phyloP scores from a whole-genome alignment of 805 yeast genomes.

The Lipomyces spencermartinsiae region DNA sequence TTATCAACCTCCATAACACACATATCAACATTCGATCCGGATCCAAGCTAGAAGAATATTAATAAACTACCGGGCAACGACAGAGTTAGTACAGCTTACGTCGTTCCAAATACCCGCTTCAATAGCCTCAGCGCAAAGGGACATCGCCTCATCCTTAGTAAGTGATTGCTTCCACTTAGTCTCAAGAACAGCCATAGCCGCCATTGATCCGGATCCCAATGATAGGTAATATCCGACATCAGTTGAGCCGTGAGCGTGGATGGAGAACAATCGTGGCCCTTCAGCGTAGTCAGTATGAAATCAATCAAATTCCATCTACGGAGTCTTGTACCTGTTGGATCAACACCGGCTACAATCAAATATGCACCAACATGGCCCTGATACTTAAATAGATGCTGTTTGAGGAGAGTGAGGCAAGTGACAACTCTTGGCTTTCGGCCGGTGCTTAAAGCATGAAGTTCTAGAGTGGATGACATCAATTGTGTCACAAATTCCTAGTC shows the following conservation, averaged over 20 bases:
- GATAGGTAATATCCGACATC: slow-evolving; percentile 94
- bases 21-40: slow-evolving; percentile 96
- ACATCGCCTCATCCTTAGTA: slow-evolving; percentile 88
- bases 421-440: slow-evolving; percentile 91
- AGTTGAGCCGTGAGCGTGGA: slow-evolving; percentile 98
- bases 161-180: slow-evolving; percentile 81
- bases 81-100: slow-evolving; percentile 38
- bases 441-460: slow-evolving; percentile 83
- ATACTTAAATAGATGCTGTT: slow-evolving; percentile 94
- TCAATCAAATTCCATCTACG: not conserved
- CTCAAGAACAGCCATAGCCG: slow-evolving; percentile 98
- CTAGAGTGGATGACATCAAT: slow-evolving; percentile 86
- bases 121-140: slow-evolving; percentile 88
- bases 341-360: slow-evolving; percentile 96
- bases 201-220: slow-evolving; percentile 94
- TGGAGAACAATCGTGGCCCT: slow-evolving; percentile 79
- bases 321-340: slow-evolving; percentile 79
- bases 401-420: slow-evolving; percentile 87
- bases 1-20: slow-evolving; percentile 96
- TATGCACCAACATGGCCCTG: slow-evolving; percentile 98
- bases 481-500: slow-evolving; percentile 87
- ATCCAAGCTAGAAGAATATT: slow-evolving; percentile 61
- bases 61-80: not conserved
- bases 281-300: not conserved
- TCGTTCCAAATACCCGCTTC: slow-evolving; percentile 99